These are phyloP conservation scores for Linderina pennispora DNA, from an alignment of 192 early-diverging fungal species.

Conservation along the genomic window DNA sequence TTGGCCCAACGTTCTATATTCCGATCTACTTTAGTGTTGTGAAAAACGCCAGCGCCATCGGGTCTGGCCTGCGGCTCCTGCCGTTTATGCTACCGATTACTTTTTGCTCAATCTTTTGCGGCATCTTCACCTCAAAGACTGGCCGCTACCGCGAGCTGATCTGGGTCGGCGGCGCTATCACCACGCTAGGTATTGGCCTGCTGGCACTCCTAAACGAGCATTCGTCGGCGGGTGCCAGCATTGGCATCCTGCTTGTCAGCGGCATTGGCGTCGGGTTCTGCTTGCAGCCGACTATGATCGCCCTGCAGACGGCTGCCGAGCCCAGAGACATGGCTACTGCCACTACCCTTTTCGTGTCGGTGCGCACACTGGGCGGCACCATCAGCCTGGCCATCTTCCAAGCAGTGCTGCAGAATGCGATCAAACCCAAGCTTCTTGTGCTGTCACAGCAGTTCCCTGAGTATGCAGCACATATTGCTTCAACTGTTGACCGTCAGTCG, in stretches of 20 bases:
- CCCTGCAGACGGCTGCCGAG: slow-evolving; percentile 57
- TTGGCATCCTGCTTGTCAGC: slow-evolving; percentile 57
- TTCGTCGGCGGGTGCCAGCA: slow-evolving; percentile 42
- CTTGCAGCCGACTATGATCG: slow-evolving; percentile 63
- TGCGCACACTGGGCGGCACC: slow-evolving; percentile 53
- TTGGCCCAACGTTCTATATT: slow-evolving; percentile 54
- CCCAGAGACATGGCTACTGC: slow-evolving; percentile 56
- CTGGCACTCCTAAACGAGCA: slow-evolving; percentile 46
- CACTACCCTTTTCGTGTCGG: slow-evolving; percentile 57
- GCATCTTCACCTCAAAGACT: slow-evolving; percentile 53
- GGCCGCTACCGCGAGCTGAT: slow-evolving; percentile 57
- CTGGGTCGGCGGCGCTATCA: slow-evolving; percentile 54
- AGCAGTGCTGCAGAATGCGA: slow-evolving; percentile 55
- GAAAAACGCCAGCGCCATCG: slow-evolving; percentile 59
- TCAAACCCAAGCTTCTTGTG: slow-evolving; percentile 14
- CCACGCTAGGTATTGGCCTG: slow-evolving; percentile 56
- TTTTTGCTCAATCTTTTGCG: slow-evolving; percentile 55
- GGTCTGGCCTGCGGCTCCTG: slow-evolving; percentile 64
- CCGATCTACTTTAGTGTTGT: slow-evolving; percentile 66
- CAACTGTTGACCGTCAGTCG: slow-evolving; percentile 22
- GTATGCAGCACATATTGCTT: slow-evolving; percentile 33
- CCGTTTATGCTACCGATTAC: slow-evolving; percentile 67
- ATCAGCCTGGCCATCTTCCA: slow-evolving; percentile 53
- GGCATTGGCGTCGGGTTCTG: slow-evolving; percentile 67
- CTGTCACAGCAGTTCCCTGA: slow-evolving; percentile 32